Base-by-base conservation (phyloP, 352 stramenopile genomes). In the Phytophthora rubi region DNA sequence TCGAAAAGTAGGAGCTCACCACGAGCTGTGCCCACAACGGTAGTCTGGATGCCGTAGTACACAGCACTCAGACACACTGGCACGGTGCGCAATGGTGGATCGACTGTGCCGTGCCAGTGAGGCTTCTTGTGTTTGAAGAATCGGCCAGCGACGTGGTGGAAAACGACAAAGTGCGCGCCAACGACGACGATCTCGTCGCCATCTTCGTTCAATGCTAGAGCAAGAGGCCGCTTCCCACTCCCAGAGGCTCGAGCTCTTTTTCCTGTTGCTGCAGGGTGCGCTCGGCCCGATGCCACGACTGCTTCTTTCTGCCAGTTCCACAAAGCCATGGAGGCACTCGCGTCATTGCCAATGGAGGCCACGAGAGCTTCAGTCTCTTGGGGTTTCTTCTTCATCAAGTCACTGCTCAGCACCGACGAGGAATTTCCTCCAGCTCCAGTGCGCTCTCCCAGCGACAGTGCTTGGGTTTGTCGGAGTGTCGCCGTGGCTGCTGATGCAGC, bases 61-160 rank as follows among this genome's bases (percentile, higher is more conserved):
- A 79, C 75, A 12, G 77, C 83, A 16, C 80, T 84, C 2, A 86
- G 30, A 64, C 80, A 89, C 12, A 75, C 64, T 0, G 83, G 78
- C 21, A 91, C 55, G 3, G 78, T 83, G 42, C 82, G 74, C 32
- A 91, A 61, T n/a, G 68, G 62, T 21, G 67, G 67, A 47, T 78
- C 39, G n/a, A 71, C 53, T 15, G 62, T 13, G 23, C 63, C 71
- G 7, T 75, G 45, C 71, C 71, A 75, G 32, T 83, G 85, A 4
- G 81, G 83, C 37, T 83, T 89, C 71, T 86, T 92, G 60, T 86
- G 78, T 68, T 88, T 92, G 60, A 93, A 91, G 47, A 89, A 89
- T 0, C 73, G 70, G 0, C 76, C 83, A 32, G 81, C 73, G 2
- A 89, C 73, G 2, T 87, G 65, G 35, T 90, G 81, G 53, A 91